phyloP scores from a whole-genome alignment of 73 alveolate species.

The Urostyla sp. region DNA sequence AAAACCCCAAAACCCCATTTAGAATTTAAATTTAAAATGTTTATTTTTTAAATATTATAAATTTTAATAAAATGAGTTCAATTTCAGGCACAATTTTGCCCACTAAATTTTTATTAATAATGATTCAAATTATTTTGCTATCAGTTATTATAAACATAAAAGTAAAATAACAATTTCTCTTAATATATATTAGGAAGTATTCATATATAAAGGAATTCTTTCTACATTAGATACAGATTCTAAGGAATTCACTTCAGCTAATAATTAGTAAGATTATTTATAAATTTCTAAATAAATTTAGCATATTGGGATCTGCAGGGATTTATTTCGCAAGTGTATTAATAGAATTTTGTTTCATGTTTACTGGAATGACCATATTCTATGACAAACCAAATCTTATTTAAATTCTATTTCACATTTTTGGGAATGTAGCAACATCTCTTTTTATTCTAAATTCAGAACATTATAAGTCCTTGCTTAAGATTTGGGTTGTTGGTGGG shows the following conservation, averaged over 20 bases:
- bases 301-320: constrained; percentile 17
- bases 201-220: constrained; percentile 28
- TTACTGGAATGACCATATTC: constrained; percentile 50
- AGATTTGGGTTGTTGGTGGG: constrained; percentile 57
- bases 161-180: background rate
- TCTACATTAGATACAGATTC: constrained; percentile 5
- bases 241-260: constrained; percentile 18
- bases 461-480: constrained; percentile 30
- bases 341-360: constrained; percentile 36
- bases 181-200: background rate
- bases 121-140: constrained; percentile 7
- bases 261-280: background rate
- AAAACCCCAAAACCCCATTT: constrained; percentile 5
- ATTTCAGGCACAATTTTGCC: constrained; percentile 54
- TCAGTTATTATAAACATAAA: constrained; percentile 25
- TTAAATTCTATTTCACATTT: constrained; percentile 10
- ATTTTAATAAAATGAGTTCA: constrained; percentile 24
- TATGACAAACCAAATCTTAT: constrained; percentile 33
- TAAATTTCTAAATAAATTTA: background rate
- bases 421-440: constrained; percentile 24
- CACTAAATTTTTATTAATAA: constrained; percentile 20
- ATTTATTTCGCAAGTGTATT: constrained; percentile 10
- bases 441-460: constrained; percentile 1
- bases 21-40: constrained; percentile 13
- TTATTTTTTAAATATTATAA: too few species aligned